Percentiles rank a stretch among this genome's conserved stretches.
These are phyloP conservation scores for Prinsepia uniflora DNA, from an alignment of 306 rosid genomes.

Conservation along the genomic window DNA sequence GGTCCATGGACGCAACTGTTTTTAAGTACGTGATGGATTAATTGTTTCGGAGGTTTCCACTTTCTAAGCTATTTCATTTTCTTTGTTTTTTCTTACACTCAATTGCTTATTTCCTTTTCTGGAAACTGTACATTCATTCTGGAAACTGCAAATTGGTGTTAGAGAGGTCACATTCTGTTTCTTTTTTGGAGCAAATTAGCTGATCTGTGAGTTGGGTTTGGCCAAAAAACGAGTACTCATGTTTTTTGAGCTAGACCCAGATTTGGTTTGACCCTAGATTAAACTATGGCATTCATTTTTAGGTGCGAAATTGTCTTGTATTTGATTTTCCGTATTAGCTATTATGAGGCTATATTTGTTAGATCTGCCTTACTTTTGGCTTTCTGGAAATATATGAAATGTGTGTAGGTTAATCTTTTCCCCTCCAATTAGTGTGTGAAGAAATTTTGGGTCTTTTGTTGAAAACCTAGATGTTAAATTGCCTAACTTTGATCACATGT, in stretches of 20 bases:
- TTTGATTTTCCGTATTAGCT: conserved; percentile 11
- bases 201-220: conserved; percentile 16
- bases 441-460: not conserved
- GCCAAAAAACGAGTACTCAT: not conserved
- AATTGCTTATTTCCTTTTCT: not conserved
- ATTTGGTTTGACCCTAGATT: not conserved
- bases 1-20: conserved; percentile 22
- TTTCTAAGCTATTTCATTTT: conserved; percentile 12
- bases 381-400: not conserved
- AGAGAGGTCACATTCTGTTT: conserved; percentile 10
- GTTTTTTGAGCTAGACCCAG: conserved; percentile 8
- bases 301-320: not conserved
- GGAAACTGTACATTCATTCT: conserved; percentile 19
- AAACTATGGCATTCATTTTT: conserved; percentile 1
- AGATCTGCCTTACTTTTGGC: conserved; percentile 23
- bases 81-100: not conserved
- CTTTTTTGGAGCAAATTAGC: not conserved
- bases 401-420: not conserved
- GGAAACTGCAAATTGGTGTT: conserved; percentile 23
- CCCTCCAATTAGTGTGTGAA: not conserved
- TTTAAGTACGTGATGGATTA: not conserved
- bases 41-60: not conserved
- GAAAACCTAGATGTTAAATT: not conserved
- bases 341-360: conserved; percentile 2
- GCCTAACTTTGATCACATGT: not conserved